Percentiles rank a stretch among this genome's conserved stretches.
Conservation (phyloP, 371 early-diverging fungal species). For the Actinomortierella ambigua region DNA sequence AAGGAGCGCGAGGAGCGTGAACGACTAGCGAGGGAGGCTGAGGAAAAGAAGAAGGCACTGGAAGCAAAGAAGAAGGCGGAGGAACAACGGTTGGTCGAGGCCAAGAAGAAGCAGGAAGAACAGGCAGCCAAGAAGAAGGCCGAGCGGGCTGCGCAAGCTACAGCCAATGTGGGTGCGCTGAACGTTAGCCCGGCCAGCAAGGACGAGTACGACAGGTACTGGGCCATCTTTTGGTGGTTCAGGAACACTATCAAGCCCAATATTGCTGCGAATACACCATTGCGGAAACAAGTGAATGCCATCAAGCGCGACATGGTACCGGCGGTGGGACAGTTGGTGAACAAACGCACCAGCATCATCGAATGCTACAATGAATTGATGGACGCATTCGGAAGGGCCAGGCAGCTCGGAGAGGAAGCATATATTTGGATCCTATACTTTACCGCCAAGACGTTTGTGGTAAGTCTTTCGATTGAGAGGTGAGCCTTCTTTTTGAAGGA, state of each 20-base stretch:
- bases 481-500: not conserved
- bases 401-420: slow-evolving; percentile 49
- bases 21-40: slow-evolving; percentile 12
- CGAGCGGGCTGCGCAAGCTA: slow-evolving; percentile 1
- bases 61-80: slow-evolving; percentile 18
- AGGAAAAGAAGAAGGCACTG: slow-evolving; percentile 23
- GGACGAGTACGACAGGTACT: slow-evolving; percentile 23
- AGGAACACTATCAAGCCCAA: slow-evolving; percentile 13
- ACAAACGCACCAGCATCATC: slow-evolving; percentile 25
- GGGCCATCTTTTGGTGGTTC: slow-evolving; percentile 9
- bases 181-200: slow-evolving; percentile 20
- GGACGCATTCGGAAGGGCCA: slow-evolving; percentile 46
- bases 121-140: slow-evolving; percentile 16
- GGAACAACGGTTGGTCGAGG: slow-evolving; percentile 25
- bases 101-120: slow-evolving; percentile 23
- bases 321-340: slow-evolving; percentile 59
- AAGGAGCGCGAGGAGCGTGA: slow-evolving; percentile 7
- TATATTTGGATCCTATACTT: slow-evolving; percentile 67
- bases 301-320: slow-evolving; percentile 44
- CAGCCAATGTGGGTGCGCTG: slow-evolving; percentile 5
- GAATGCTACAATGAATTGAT: not conserved
- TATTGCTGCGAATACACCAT: slow-evolving; percentile 12
- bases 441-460: slow-evolving; percentile 70
- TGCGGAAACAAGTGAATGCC: slow-evolving; percentile 10
- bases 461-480: slow-evolving; percentile 19